A percentile compares a stretch with the other conserved stretches of the same genome.
Evolutionary conservation across 805 yeast species (phyloP).

Genomic region (Wickerhamiella slavikovae): DNA sequence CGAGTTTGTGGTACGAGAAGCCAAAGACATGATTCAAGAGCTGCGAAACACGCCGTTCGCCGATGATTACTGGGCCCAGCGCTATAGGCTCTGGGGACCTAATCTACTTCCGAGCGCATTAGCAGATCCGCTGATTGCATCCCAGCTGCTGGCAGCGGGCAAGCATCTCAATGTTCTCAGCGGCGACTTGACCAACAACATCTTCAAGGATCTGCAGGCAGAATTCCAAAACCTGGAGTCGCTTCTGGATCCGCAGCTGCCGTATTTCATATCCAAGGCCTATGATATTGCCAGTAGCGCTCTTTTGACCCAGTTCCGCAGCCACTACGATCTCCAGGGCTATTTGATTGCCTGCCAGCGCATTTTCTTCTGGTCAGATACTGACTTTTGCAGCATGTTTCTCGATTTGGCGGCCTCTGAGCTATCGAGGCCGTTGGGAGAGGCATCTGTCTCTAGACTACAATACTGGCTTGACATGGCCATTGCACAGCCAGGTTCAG

Average conservation of each 20-base stretch:
- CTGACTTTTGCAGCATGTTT: constrained; percentile 31
- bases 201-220: too few species aligned
- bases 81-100: constrained; percentile 52
- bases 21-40: constrained; percentile 10
- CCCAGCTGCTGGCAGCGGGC: constrained; percentile 61
- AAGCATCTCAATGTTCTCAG: constrained; percentile 57
- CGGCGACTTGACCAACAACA: constrained; percentile 29
- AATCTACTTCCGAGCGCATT: constrained; percentile 49
- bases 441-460: constrained; percentile 15
- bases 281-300: constrained; percentile 47
- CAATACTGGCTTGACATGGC: constrained; percentile 21
- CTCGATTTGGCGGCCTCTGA: constrained; percentile 31
- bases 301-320: constrained; percentile 33
- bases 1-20: constrained; percentile 54
- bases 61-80: constrained; percentile 25
- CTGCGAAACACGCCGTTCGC: constrained; percentile 14
- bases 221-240: constrained; percentile 1
- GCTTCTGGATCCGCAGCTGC: constrained; percentile 23
- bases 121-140: constrained; percentile 28
- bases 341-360: constrained; percentile 32
- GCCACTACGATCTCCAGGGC: constrained; percentile 34
- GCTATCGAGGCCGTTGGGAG: constrained; percentile 22
- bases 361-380: constrained; percentile 35
- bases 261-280: constrained; percentile 35
- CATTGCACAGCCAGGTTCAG: constrained; percentile 21